Percentiles rank a stretch among this genome's conserved stretches.
These are phyloP conservation scores for Balakata baccata DNA, from an alignment of 345 rosid species.

Conservation along the genomic window DNA sequence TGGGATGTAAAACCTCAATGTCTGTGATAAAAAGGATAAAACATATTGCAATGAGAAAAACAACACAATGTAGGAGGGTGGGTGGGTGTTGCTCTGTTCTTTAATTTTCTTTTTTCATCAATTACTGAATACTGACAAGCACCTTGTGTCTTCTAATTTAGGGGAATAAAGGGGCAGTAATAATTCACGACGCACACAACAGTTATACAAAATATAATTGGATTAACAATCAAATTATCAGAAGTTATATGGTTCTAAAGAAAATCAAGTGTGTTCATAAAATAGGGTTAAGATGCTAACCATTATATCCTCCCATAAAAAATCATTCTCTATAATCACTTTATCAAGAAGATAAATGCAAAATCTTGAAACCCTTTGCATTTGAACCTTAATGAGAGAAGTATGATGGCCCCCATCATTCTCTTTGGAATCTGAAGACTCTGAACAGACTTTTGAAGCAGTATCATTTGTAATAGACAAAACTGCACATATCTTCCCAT, in stretches of 20 bases:
- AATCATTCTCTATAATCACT: conserved; percentile 46
- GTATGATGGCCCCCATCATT: conserved; percentile 19
- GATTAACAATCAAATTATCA: not conserved
- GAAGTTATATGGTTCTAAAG: not conserved
- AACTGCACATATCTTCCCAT: conserved; percentile 57
- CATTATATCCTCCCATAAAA: conserved; percentile 68
- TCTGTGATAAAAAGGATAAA: conserved; percentile 34
- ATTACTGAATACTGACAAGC: not conserved
- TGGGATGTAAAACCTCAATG: conserved; percentile 58
- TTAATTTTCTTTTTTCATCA: not conserved
- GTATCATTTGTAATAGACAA: conserved; percentile 53
- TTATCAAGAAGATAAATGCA: conserved; percentile 72
- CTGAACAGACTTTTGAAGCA: conserved; percentile 42
- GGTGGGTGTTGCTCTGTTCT: too few relatives aligned
- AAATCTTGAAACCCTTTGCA: conserved; percentile 54
- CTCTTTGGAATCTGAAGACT: conserved; percentile 15
- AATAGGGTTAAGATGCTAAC: conserved; percentile 40
- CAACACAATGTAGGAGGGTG: not conserved
- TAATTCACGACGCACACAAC: not conserved
- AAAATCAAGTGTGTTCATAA: not conserved
- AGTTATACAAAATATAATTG: not conserved
- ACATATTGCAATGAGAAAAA: not conserved
- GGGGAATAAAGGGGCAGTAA: too few relatives aligned
- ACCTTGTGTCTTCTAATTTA: too few relatives aligned
- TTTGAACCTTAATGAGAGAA: conserved; percentile 35